Conservation (phyloP, 352 stramenopile species). For the Phytophthora kernoviae region DNA sequence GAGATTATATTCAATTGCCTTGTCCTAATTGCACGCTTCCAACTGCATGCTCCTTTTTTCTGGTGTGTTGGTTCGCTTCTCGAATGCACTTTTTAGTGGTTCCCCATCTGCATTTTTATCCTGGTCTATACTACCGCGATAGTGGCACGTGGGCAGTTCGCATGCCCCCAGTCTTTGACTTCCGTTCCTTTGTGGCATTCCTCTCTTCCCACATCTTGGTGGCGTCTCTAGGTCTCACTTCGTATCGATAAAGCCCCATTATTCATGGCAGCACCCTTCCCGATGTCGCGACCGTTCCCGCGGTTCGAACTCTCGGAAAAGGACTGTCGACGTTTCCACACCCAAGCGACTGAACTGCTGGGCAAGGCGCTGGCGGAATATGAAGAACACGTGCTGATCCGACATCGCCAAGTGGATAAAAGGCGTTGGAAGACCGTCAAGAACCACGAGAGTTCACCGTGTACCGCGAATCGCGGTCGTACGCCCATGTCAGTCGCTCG, state of each 20-base stretch:
- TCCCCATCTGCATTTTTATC: too few species aligned
- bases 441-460: slow-evolving; percentile 35
- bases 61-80: too few species aligned
- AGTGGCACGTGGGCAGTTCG: background rate
- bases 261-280: slow-evolving; percentile 31
- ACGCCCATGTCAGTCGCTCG: slow-evolving; percentile 14
- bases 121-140: too few species aligned
- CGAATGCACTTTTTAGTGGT: too few species aligned
- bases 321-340: slow-evolving; percentile 35
- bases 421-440: slow-evolving; percentile 43
- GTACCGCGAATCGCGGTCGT: slow-evolving; percentile 38
- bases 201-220: slow-evolving; percentile 33
- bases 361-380: slow-evolving; percentile 33
- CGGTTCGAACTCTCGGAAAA: slow-evolving; percentile 33
- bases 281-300: slow-evolving; percentile 30
- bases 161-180: slow-evolving; percentile 24
- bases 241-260: slow-evolving; percentile 11
- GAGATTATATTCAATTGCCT: too few species aligned
- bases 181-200: slow-evolving; percentile 22
- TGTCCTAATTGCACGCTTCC: too few species aligned
- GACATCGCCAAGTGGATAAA: slow-evolving; percentile 38
- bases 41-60: too few species aligned
- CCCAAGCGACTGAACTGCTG: slow-evolving; percentile 37
- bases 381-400: slow-evolving; percentile 38
- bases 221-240: slow-evolving; percentile 18